Base-by-base conservation (phyloP, 805 yeast genomes). In the Kluyveromyces siamensis region DNA sequence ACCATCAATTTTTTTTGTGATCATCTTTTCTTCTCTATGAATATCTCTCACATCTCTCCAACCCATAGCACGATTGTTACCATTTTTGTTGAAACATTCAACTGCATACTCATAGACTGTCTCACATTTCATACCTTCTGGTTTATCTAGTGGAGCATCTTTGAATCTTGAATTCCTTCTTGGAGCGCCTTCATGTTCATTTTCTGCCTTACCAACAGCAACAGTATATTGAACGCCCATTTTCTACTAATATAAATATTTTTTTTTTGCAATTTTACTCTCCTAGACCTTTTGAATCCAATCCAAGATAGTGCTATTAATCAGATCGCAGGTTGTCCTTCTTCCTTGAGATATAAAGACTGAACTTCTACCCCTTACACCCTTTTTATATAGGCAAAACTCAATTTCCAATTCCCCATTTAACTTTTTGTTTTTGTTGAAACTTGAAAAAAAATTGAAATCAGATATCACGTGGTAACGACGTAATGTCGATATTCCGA, bases 141-240 rank as follows among this genome's bases (percentile, higher is more conserved):
- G 98, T 59, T 80, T 75, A 6, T 65, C 66, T 42, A 84, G 60
- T 7, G 83, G 70, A 0, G 66, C 76, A 13, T 76, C 74, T 5
- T 63, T 67, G 41, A 38, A 44, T 49, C 68, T 66, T 50, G 75
- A 74, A 58, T 75, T 80, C 70, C 89, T 78, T 70, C 90, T 78
- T 57, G 93, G 91, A 10, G 91, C 91, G 35, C 93, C 84, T 67
- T 86, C 93, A 52, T 87, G 87, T 16, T 76, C 75, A 55, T 76
- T 76, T 42, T 87, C 85, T 10, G 71, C 56, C 59, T 80, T 80
- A 25, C 88, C 90, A 37, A 83, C 86, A 21, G 80, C 79, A 13
- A 81, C 84, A 53, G 72, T 72, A 37, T 55, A 61, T 48, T 57
- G 61, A 43, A 46, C 52, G 60, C 59, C 41, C 35, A 37, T 37